Base-by-base conservation (phyloP, 768 basidiomycete species). In the Nidula microcarpa region DNA sequence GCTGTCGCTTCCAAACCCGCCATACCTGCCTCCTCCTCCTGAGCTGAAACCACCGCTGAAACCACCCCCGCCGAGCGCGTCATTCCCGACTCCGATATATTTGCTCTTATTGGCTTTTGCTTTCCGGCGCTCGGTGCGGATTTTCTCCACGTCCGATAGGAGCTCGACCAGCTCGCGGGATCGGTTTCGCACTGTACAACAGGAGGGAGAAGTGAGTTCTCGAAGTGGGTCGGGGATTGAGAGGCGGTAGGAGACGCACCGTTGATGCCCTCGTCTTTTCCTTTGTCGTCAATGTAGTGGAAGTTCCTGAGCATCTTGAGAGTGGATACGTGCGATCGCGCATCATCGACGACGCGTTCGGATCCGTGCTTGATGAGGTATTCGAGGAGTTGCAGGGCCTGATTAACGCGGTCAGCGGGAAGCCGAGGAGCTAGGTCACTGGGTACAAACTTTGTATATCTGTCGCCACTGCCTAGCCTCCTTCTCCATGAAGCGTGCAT, bases 391-490 rank as follows among this genome's bases (percentile, higher is more conserved):
- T 96, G 93, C 13, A 97, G 75, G 18, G 95, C 89, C 92, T 95
- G 60, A 7, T 33, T 4, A 23, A 18, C 33, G 13, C 2, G 37
- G n/a, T n/a, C n/a, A n/a, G 30, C 45, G 56, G 55, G 18, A 46
- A 44, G 30, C n/a, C 18, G 43, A 33, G 6, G 48, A 13, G 9
- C 7, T 7, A 18, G n/a, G 6, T 10, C 32, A 5, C 13, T n/a
- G 13, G 18, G 10, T 50, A 43, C 74, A 16, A 39, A 85, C 93
- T 79, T 99, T 99, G 81, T 99, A 99, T 53, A 99, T 98, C 69
- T 99, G 94, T 35, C 97, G 80, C 97, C 97, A 99, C 66, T 99
- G 92, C 17, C 89, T 78, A 0, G 97, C 97, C 70, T 99, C 97
- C 72, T 98, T 98, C 70, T 98, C 92, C 86, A 95, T 96, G 68